A percentile compares a stretch with the other conserved stretches of the same genome.
These are phyloP conservation scores for Hericium alpestre DNA, from an alignment of 768 basidiomycete genomes.

Conservation along the genomic window DNA sequence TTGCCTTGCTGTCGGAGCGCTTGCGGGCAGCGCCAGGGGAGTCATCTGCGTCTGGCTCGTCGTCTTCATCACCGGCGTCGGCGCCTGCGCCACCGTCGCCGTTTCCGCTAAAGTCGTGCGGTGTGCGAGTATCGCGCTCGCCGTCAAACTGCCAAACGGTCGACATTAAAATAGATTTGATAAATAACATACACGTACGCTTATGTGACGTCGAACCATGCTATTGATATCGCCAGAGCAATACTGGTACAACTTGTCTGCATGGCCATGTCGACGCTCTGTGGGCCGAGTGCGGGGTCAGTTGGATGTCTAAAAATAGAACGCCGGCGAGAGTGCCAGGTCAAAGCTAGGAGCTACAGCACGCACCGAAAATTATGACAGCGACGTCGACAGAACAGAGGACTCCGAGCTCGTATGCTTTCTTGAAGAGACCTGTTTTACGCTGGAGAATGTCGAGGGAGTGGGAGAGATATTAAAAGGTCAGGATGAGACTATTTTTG, in stretches of 20 bases:
- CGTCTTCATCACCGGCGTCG: slow-evolving; percentile 29
- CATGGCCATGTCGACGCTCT: slow-evolving; percentile 74
- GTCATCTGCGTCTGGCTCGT: slow-evolving; percentile 9
- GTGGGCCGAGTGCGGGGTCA: not conserved
- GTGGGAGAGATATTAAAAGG: slow-evolving; percentile 9
- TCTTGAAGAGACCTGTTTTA: slow-evolving; percentile 86
- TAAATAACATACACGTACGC: slow-evolving; percentile 24
- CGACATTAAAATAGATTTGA: not conserved
- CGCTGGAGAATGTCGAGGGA: slow-evolving; percentile 34
- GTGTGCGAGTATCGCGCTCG: slow-evolving; percentile 38
- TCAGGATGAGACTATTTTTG: slow-evolving; percentile 29
- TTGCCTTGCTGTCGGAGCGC: slow-evolving; percentile 4
- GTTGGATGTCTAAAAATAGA: slow-evolving; percentile 30
- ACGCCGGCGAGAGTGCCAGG: not conserved
- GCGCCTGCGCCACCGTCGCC: slow-evolving; percentile 18
- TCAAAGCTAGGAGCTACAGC: slow-evolving; percentile 2
- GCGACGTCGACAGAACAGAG: slow-evolving; percentile 83
- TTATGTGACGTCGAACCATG: slow-evolving; percentile 59
- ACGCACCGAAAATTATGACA: slow-evolving; percentile 73
- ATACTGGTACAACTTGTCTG: slow-evolving; percentile 75
- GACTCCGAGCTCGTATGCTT: slow-evolving; percentile 84
- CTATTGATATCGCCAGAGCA: slow-evolving; percentile 61
- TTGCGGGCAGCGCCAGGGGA: not conserved
- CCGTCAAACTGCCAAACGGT: slow-evolving; percentile 35
- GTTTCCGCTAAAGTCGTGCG: slow-evolving; percentile 35